Evolutionary conservation across 805 yeast genomes (phyloP).

Genomic region (Saccharomycopsis vini): DNA sequence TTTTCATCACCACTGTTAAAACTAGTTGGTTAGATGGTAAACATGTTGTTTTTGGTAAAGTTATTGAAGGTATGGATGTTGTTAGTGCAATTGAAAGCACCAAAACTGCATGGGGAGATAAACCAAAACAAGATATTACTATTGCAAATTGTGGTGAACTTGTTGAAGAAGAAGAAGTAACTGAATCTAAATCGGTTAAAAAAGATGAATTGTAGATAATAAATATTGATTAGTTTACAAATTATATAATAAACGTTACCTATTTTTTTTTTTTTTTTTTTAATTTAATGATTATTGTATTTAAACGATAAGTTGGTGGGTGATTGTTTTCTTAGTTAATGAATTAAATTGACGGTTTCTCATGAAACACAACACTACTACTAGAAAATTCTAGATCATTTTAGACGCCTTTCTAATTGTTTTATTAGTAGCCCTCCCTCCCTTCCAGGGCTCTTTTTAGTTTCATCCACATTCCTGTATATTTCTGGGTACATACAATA

Average conservation of each 20-base stretch:
- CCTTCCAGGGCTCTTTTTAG: no score
- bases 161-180: constrained; percentile 16
- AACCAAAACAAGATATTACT: constrained; percentile 56
- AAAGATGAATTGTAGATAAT: constrained; percentile 15
- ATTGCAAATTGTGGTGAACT: constrained; percentile 69
- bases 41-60: constrained; percentile 97
- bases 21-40: constrained; percentile 89
- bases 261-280: constrained; percentile 4
- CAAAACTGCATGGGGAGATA: constrained; percentile 61
- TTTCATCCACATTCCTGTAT: no score
- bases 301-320: no score
- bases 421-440: no score
- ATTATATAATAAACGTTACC: not conserved
- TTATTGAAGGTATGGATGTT: constrained; percentile 78
- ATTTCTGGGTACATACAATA: no score
- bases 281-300: no score
- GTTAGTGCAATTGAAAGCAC: constrained; percentile 66
- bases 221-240: not conserved
- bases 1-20: constrained; percentile 85
- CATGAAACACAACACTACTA: no score
- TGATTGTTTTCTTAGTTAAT: no score
- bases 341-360: no score
- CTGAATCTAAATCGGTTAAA: not conserved
- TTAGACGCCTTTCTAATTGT: no score
- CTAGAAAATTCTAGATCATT: no score